Base-by-base conservation (phyloP, 2,329 filamentous ascomycete species). In the Ascochyta pisi region DNA sequence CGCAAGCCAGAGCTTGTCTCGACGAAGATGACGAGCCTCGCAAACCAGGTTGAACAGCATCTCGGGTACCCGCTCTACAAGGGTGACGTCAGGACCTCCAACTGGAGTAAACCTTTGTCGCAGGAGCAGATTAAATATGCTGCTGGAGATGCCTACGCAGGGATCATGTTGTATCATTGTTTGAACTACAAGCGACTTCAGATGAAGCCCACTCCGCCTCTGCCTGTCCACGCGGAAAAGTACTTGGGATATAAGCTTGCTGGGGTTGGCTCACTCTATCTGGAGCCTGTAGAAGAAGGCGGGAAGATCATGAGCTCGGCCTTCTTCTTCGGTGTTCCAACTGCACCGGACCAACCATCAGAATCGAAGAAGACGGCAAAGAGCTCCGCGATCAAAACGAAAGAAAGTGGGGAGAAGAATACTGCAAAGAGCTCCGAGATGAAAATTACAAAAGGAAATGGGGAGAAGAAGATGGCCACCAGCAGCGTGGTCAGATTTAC, bases 111-210 rank as follows among this genome's bases (percentile, higher is more conserved):
- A 55, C 68, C 79, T 0, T 77, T 97, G 31, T 81, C 78, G 19
- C 77, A 82, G 61, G 73, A 84, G 9, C 93, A 97, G 70, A 83
- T 91, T 16, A 74, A 83, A 82, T 94, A 83, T 80, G 76, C 93
- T n/a, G 92, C 92, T 2, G 86, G 89, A 0, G 94, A 97, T 75
- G 90, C 92, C 0, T 97, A 96, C 70, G 92, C 92, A 31, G 89
- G 89, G 3, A 76, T 93, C 13, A 89, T 91, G 64, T 79, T 97
- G 0, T 96, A 86, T 66, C 81, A 90, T 51, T 82, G 84, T 4
- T 79, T 96, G 60, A 89, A 97, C 54, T 78, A 85, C 35, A 84
- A 89, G 65, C 57, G 70, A 10, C 42, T 62, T 6, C 82, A 92
- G 16, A 80, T 84, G 82, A 15, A 45, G 0, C 68, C 69, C 4